These are phyloP conservation scores for Linnemannia zychae DNA, from an alignment of 192 early-diverging fungal genomes.

Conservation along the genomic window DNA sequence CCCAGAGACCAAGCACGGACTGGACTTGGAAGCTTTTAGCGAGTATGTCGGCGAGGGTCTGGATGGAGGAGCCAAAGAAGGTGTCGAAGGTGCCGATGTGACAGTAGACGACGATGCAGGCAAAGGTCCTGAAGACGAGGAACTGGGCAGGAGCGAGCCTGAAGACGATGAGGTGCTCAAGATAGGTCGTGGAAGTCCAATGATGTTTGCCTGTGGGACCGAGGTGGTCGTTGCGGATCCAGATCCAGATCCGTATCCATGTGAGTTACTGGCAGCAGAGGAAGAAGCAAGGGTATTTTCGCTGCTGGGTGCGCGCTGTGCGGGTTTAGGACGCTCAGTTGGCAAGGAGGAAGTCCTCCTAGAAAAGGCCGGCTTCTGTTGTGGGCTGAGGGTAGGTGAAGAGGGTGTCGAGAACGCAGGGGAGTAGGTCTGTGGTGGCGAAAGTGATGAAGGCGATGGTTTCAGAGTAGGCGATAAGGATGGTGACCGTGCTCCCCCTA, in stretches of 20 bases:
- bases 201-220: conserved; percentile 28
- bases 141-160: conserved; percentile 8
- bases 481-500: neutral
- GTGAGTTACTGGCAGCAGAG: neutral
- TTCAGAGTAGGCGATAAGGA: neutral
- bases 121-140: conserved; percentile 4
- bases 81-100: neutral
- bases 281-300: conserved; percentile 7
- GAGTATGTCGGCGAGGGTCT: conserved; percentile 23
- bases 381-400: conserved; percentile 16
- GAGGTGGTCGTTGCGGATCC: neutral
- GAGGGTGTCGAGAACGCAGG: conserved; percentile 1
- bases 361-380: conserved; percentile 14
- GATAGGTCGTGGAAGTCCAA: conserved; percentile 36
- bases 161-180: neutral
- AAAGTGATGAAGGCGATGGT: neutral
- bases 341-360: conserved; percentile 34
- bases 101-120: neutral
- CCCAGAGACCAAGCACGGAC: conserved; percentile 17
- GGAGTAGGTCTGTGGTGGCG: neutral
- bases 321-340: conserved; percentile 13
- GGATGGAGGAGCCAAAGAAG: neutral
- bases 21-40: conserved; percentile 39
- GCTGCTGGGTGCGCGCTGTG: conserved; percentile 20
- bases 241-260: neutral